phyloP scores from a whole-genome alignment of 83 land plant species.

The Isoetes engelmannii region DNA sequence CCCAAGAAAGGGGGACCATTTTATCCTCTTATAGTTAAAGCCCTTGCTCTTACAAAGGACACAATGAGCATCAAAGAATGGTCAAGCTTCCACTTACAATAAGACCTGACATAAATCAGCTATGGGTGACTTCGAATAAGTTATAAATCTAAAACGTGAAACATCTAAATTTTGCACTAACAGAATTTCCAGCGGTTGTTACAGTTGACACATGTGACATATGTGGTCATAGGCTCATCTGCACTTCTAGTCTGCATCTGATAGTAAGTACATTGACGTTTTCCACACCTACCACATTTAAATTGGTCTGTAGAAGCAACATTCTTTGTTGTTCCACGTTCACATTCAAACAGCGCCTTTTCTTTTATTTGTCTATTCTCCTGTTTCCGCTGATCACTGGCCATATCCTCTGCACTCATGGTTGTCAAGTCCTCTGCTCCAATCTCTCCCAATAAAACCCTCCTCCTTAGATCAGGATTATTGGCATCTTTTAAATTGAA shows the following conservation, averaged over 20 bases:
- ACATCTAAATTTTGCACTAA: too few species aligned
- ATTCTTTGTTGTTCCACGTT: constrained; percentile 50
- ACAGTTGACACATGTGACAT: constrained; percentile 86
- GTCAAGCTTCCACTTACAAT: too few species aligned
- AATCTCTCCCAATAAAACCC: constrained; percentile 65
- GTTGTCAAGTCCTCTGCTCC: constrained; percentile 44
- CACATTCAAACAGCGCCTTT: constrained; percentile 81
- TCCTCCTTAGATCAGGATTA: constrained; percentile 76
- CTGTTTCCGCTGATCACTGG: constrained; percentile 65
- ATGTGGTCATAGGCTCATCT: constrained; percentile 98
- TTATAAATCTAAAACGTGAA: too few species aligned
- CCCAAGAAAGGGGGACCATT: too few species aligned
- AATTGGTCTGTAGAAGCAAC: constrained; percentile 80
- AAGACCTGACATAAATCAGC: too few species aligned
- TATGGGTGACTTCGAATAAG: too few species aligned
- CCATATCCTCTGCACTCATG: constrained; percentile 78
- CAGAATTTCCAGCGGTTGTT: constrained; percentile 91
- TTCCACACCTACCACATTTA: constrained; percentile 74
- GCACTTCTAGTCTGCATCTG: constrained; percentile 93
- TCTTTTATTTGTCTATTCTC: constrained; percentile 66
- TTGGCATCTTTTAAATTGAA: constrained; percentile 75
- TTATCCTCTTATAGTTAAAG: too few species aligned
- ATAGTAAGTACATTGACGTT: constrained; percentile 70
- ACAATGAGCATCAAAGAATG: too few species aligned
- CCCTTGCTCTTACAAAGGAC: too few species aligned